A percentile compares a stretch with the other conserved stretches of the same genome.
Conservation (phyloP, 1,139 yeast genomes). For the Meyerozyma smithsonii region DNA sequence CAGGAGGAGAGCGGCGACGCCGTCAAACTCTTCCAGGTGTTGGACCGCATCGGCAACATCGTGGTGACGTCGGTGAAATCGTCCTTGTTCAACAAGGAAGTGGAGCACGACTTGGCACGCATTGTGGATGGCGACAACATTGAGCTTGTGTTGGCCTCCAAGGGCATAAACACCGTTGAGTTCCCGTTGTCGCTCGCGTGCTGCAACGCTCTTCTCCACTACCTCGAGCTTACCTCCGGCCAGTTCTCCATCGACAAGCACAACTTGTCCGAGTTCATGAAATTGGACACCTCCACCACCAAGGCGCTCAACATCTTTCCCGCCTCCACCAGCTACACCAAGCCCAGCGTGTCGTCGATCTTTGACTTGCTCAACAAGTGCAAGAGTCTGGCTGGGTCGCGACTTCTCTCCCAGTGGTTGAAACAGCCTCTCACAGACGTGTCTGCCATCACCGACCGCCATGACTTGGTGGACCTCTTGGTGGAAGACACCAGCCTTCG, state of each 20-base stretch:
- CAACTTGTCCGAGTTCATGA: conserved; percentile 73
- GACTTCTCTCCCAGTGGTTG: conserved; percentile 88
- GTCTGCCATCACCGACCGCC: conserved; percentile 60
- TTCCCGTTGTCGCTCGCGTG: conserved; percentile 35
- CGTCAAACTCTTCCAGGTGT: conserved; percentile 53
- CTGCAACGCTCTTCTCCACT: conserved; percentile 60
- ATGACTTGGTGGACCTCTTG: conserved; percentile 63
- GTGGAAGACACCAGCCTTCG: conserved; percentile 68
- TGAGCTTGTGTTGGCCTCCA: conserved; percentile 56
- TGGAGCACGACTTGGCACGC: conserved; percentile 70
- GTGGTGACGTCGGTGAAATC: conserved; percentile 59
- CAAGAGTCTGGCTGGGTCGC: conserved; percentile 79
- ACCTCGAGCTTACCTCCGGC: conserved; percentile 49
- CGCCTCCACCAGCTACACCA: conserved; percentile 26
- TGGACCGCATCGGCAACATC: conserved; percentile 69
- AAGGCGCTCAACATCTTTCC: conserved; percentile 87
- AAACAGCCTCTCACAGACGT: conserved; percentile 84
- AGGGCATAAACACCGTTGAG: conserved; percentile 42
- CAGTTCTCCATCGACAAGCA: conserved; percentile 55
- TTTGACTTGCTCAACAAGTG: conserved; percentile 84
- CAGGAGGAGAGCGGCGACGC: conserved; percentile 32
- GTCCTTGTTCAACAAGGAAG: conserved; percentile 56
- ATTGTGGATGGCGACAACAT: conserved; percentile 20
- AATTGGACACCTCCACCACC: conserved; percentile 84
- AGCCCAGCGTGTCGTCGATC: conserved; percentile 47